A percentile compares a stretch with the other conserved stretches of the same genome.
phyloP scores from a whole-genome alignment of 768 basidiomycete genomes.

The Panaeolus cyanescens region DNA sequence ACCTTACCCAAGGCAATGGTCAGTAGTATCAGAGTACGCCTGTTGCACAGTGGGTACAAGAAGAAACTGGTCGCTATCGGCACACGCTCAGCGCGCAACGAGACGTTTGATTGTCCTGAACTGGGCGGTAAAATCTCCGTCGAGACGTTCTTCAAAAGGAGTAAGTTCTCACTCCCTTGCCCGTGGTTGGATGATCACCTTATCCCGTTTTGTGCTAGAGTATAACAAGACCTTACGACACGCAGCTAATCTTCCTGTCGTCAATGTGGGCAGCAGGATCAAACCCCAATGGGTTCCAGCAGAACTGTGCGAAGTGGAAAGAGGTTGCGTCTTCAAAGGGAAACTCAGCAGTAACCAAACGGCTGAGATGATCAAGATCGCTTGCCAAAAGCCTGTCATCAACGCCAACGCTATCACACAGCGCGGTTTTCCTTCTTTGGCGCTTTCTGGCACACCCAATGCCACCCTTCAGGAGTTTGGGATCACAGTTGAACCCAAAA shows the following conservation, averaged over 20 bases:
- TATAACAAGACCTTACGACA: conserved; percentile 52
- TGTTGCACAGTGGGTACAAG: conserved; percentile 55
- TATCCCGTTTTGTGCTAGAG: conserved; percentile 36
- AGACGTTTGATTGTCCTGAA: conserved; percentile 26
- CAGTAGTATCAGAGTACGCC: conserved; percentile 59
- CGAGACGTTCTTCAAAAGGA: conserved; percentile 60
- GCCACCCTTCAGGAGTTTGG: conserved; percentile 55
- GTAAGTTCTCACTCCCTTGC: conserved; percentile 39
- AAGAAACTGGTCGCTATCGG: conserved; percentile 38
- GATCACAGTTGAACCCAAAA: conserved; percentile 52
- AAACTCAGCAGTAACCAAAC: conserved; percentile 65
- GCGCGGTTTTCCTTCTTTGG: conserved; percentile 59
- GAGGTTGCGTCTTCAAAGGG: conserved; percentile 60
- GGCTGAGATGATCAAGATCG: conserved; percentile 66
- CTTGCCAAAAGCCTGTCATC: conserved; percentile 60
- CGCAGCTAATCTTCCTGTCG: conserved; percentile 50
- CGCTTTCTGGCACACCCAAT: conserved; percentile 35
- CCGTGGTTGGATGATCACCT: neutral
- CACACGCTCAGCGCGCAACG: conserved; percentile 21
- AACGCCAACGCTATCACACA: conserved; percentile 62
- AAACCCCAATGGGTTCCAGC: conserved; percentile 53
- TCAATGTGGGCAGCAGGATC: conserved; percentile 43
- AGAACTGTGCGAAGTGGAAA: conserved; percentile 68
- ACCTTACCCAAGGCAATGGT: conserved; percentile 48
- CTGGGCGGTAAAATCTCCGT: conserved; percentile 55